A percentile compares a stretch with the other conserved stretches of the same genome.
These are phyloP conservation scores for Decorospora gaudefroyi DNA, from an alignment of 2,329 filamentous ascomycete genomes.

Conservation along the genomic window DNA sequence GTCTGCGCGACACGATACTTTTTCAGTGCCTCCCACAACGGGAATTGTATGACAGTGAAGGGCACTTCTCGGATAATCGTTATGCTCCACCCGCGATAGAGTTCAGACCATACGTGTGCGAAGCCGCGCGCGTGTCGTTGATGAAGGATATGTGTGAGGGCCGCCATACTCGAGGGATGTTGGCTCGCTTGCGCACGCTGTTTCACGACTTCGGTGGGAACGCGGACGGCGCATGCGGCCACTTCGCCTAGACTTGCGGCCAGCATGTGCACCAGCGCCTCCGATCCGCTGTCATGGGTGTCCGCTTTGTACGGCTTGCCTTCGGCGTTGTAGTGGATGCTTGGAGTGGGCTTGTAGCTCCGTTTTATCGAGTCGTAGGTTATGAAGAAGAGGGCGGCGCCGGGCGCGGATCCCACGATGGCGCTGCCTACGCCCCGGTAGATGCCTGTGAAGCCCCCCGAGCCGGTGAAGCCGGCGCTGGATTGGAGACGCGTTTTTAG, in stretches of 20 bases:
- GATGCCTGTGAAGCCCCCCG: conserved; percentile 86
- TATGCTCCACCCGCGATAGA: conserved; percentile 90
- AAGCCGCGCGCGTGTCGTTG: conserved; percentile 49
- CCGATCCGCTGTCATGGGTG: conserved; percentile 18
- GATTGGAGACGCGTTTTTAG: conserved; percentile 97
- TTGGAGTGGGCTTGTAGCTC: conserved; percentile 22
- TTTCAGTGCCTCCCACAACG: conserved; percentile 94
- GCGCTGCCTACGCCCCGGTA: conserved; percentile 92
- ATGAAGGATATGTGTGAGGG: conserved; percentile 69
- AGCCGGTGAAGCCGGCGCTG: conserved; percentile 72
- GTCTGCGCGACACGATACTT: conserved; percentile 60
- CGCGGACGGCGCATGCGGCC: conserved; percentile 86
- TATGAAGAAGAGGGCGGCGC: conserved; percentile 95
- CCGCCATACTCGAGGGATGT: conserved; percentile 69
- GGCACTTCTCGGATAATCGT: conserved; percentile 96
- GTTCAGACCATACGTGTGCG: conserved; percentile 71
- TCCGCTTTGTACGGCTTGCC: conserved; percentile 36
- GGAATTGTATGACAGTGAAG: conserved; percentile 96
- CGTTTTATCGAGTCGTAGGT: conserved; percentile 78
- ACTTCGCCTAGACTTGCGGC: conserved; percentile 87
- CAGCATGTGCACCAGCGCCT: conserved; percentile 69
- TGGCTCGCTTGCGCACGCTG: conserved; percentile 90
- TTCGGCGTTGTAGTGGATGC: conserved; percentile 29
- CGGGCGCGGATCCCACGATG: conserved; percentile 87
- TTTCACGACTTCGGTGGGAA: conserved; percentile 96